Evolutionary conservation across 257 asterid genomes (phyloP), one percentile per base, ranked within the genome.

Genomic region (Primulina tabacum): DNA sequence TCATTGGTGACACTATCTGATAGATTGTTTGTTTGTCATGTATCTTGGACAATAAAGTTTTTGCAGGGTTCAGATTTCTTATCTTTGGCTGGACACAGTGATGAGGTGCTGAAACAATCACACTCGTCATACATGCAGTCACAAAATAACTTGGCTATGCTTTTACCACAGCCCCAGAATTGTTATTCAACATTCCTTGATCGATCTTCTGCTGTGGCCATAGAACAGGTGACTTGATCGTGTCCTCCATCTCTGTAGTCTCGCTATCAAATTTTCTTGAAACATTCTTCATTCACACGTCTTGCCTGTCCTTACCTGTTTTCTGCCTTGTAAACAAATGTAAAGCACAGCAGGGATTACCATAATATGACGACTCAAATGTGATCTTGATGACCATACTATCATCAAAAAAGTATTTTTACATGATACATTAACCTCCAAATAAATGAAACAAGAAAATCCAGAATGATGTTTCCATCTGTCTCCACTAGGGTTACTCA

Each of bases 141-240:
- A 28, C 84, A 79, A 63, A 74, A 74, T 74, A 89, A 77, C 34
- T 60, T 70, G 0, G 11, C 75, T 56, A 14, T 73, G 71, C 80
- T 74, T n/a, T 83, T 79, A 71, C 75, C 78, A 56, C 70, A 30
- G 35, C 75, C 89, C 70, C 86, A 69, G 70, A 81, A 78, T 73
- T 79, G 77, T 67, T 84, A 76, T 65, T 77, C 87, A 29, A 50
- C 79, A 64, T 81, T 77, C 71, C 72, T 73, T 47, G 73, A 72
- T 61, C 78, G 58, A 75, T 67, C 75, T 76, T 78, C 90, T 58
- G 76, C 83, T 18, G 73, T 78, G 38, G 69, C 82, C 64, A 65
- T 81, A 64, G 86, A 84, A 65, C 94, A 82, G 96, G 95, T 91
- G 72, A 69, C 40, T 66, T 57, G 57, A 35, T 69, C 30, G 60